Evolutionary conservation across 2,329 filamentous ascomycete genomes (phyloP).

Genomic region (Epichloe bromicola): DNA sequence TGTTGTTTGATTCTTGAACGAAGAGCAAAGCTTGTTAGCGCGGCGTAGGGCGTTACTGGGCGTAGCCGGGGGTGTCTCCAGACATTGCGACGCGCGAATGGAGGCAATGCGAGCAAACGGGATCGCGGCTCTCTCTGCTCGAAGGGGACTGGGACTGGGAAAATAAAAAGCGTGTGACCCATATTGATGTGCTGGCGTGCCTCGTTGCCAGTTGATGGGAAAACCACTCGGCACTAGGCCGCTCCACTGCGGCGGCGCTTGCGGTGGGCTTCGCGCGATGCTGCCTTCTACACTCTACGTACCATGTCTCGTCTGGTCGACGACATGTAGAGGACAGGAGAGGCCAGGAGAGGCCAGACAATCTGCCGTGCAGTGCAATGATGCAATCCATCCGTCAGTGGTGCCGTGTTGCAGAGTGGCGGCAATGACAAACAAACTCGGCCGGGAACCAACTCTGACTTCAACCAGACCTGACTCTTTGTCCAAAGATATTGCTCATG

Average conservation of each 20-base stretch:
- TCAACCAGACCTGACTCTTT: not conserved
- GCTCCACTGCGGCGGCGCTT: slow-evolving; percentile 47
- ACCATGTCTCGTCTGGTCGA: no score
- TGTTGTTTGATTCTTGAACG: slow-evolving; percentile 32
- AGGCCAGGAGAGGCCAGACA: no score
- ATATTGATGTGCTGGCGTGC: slow-evolving; percentile 85
- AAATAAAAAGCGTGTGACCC: slow-evolving; percentile 40
- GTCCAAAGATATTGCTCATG: not conserved
- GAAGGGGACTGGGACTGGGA: slow-evolving; percentile 7
- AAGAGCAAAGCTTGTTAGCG: slow-evolving; percentile 26
- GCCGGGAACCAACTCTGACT: not conserved
- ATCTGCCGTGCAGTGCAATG: not conserved
- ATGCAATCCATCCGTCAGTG: not conserved
- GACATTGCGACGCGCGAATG: slow-evolving; percentile 22
- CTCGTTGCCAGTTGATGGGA: slow-evolving; percentile 65
- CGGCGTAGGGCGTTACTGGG: slow-evolving; percentile 37
- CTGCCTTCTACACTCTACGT: not conserved
- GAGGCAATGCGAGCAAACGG: slow-evolving; percentile 31
- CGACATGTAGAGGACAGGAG: no score
- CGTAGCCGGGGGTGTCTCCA: slow-evolving; percentile 35
- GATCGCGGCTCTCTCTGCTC: slow-evolving; percentile 25
- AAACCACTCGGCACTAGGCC: slow-evolving; percentile 47
- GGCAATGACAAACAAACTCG: not conserved
- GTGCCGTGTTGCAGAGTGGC: not conserved
- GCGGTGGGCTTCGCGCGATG: slow-evolving; percentile 13